Evolutionary conservation across 768 basidiomycete species (phyloP), one percentile per base, ranked within the genome.

Genomic region (Russula abietina): DNA sequence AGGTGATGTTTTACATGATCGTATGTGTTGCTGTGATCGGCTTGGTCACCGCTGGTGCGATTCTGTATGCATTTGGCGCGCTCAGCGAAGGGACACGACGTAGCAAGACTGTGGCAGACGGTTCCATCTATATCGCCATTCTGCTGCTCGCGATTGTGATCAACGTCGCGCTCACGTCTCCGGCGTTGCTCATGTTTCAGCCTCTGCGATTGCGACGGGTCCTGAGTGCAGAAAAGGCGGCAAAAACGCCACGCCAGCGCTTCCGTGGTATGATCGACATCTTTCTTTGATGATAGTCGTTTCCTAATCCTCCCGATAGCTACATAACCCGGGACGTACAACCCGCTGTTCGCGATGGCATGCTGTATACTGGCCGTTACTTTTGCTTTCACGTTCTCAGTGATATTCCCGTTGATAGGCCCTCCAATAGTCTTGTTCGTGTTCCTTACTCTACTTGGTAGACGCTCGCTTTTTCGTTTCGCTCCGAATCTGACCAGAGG

Each of bases 321-420:
- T 65, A 77, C 87, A 65, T 90, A 88, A 69, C 89, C 91, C 36
- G 76, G 80, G 68, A 80, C 82, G 30, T 89, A 89, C 69, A 82
- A 89, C 61, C 85, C 87, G 16, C 78, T 86, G 3, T 86, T 83
- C 71, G 83, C 86, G 24, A 81, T 83, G 38, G 82, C 82, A 53
- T 82, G 84, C 46, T 87, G 84, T 70, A 75, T 87, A 55, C 76
- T 91, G 51, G 86, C 82, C 41, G 77, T 91, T 62, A 77, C 88
- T 33, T 87, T 90, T 73, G 86, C 87, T 48, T 85, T 86, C 26
- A 83, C 82, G 9, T 89, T 92, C 75, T 76, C 84, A 30, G 73
- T 91, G 51, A 82, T 91, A 58, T 91, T 91, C 71, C 90, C 91
- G 1, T 74, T 91, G 57, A 82, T 92, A 60, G 84, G 81, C 1